Evolutionary conservation across 176 grass and related monocot genomes (phyloP).

Genomic region (Poa annua): DNA sequence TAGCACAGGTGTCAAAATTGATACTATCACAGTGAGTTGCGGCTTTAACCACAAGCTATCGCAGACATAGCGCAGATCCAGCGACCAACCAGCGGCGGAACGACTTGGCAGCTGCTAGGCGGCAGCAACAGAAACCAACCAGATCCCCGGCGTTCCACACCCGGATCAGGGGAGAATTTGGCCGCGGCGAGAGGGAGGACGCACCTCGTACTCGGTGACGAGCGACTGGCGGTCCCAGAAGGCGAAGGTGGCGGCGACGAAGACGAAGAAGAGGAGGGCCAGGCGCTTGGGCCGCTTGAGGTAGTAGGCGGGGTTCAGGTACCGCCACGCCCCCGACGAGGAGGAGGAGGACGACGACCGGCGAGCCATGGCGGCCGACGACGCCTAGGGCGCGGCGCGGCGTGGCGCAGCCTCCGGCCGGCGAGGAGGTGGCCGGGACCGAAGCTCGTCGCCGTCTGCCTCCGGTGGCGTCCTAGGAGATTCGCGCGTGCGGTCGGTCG

Average conservation of each 20-base stretch:
- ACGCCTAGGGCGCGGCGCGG: background rate
- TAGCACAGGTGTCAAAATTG: slow-evolving; percentile 1
- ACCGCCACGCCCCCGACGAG: slow-evolving; percentile 67
- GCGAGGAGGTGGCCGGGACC: slow-evolving; percentile 46
- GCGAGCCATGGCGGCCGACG: slow-evolving; percentile 43
- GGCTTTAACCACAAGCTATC: background rate
- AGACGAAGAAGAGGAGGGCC: slow-evolving; percentile 86
- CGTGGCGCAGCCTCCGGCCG: slow-evolving; percentile 7
- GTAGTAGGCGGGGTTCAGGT: slow-evolving; percentile 92
- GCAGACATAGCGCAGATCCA: slow-evolving; percentile 47
- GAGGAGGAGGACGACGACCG: slow-evolving; percentile 67
- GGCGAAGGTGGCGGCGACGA: slow-evolving; percentile 81
- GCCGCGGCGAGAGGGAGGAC: slow-evolving; percentile 6
- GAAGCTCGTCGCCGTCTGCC: slow-evolving; percentile 41
- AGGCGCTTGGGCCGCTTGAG: slow-evolving; percentile 96
- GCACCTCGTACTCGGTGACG: slow-evolving; percentile 86
- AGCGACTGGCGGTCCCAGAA: slow-evolving; percentile 96
- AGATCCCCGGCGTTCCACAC: slow-evolving; percentile 42
- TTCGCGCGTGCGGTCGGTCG: slow-evolving; percentile 35
- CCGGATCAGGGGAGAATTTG: slow-evolving; percentile 36
- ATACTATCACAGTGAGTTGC: slow-evolving; percentile 5
- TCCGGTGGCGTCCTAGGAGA: slow-evolving; percentile 50
- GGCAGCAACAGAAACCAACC: slow-evolving; percentile 11
- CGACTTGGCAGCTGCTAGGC: slow-evolving; percentile 17
- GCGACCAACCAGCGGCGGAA: background rate